Evolutionary conservation across 2,329 filamentous ascomycete genomes (phyloP), one percentile per base, ranked within the genome.

Genomic region (Neofusicoccum sp.): DNA sequence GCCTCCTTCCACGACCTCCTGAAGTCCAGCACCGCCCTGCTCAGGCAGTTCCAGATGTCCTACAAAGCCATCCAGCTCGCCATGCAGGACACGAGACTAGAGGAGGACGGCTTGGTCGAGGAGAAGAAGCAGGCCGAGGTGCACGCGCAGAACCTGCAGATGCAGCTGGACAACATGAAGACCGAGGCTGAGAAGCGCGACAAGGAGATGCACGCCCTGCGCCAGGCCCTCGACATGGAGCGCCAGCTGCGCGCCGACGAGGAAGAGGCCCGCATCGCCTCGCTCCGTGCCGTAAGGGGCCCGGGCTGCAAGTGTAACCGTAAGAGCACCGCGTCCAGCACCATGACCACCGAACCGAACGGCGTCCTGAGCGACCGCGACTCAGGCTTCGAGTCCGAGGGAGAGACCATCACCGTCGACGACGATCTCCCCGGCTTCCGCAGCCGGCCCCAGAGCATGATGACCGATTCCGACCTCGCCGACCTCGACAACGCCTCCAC

Each of bases 111-210:
- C 9, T 83, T 85, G 67, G 78, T 80, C n/a, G 86, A 88, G 66
- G 86, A 88, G 71, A 78, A 86, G 0, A 84, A 87, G 65, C 86
- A 87, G 67, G 81, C 84, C 12, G 80, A 85, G 37, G 86, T 84
- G 43, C 79, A 85, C 6, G 80, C 83, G 12, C 77, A 80, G 41
- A 83, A 87, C 67, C 74, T 88, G 60, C 87, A 87, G 73, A 78
- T 83, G 66, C 86, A 88, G 71, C 77, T 89, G 22, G 83, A 87
- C 70, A 84, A 83, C 41, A 84, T 88, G 80, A 83, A 84, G 4
- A 79, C 79, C 34, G 52, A 63, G 11, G 11, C 37, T 80, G 81
- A 64, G 81, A 82, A 86, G 68, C 85, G 87, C 69, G 84, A 86
- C 64, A 79, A 80, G 67, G 80, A 82, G 56, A 86, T 87, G 76